phyloP scores from a whole-genome alignment of 441 rosid genomes.

The Syzygium syzygioides region DNA sequence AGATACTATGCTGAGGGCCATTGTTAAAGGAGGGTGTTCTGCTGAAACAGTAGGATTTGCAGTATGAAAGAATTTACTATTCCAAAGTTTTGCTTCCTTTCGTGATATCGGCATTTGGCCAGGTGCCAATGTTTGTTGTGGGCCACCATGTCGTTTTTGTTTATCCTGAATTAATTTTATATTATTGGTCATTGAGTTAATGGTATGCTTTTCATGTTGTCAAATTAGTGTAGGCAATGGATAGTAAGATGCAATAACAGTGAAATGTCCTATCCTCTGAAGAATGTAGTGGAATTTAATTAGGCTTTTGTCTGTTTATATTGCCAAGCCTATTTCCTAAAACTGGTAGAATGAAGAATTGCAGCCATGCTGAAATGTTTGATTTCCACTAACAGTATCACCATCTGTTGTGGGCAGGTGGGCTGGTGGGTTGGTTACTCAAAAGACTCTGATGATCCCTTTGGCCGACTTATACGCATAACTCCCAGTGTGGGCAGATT shows the following conservation, averaged over 20 bases:
- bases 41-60: not conserved
- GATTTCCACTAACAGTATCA: not conserved
- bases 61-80: not conserved
- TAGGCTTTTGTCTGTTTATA: not conserved
- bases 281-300: not conserved
- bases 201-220: not conserved
- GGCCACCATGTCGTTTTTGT: not conserved
- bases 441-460: constrained; percentile 71
- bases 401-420: constrained; percentile 38
- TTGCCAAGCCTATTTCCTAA: not conserved
- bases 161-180: not conserved
- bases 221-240: not conserved
- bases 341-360: not conserved
- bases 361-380: not conserved
- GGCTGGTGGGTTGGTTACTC: constrained; percentile 99
- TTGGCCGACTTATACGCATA: constrained; percentile 75
- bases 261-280: not conserved
- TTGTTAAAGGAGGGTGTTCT: not conserved
- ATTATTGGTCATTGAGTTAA: not conserved
- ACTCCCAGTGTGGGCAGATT: constrained; percentile 87
- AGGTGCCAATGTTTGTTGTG: not conserved
- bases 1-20: not conserved
- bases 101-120: not conserved
- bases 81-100: not conserved
- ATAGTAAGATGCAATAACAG: not conserved